Evolutionary conservation across 225 moss, liverwort and hornwort genomes (phyloP).

Genomic region (Marchantia polymorpha): DNA sequence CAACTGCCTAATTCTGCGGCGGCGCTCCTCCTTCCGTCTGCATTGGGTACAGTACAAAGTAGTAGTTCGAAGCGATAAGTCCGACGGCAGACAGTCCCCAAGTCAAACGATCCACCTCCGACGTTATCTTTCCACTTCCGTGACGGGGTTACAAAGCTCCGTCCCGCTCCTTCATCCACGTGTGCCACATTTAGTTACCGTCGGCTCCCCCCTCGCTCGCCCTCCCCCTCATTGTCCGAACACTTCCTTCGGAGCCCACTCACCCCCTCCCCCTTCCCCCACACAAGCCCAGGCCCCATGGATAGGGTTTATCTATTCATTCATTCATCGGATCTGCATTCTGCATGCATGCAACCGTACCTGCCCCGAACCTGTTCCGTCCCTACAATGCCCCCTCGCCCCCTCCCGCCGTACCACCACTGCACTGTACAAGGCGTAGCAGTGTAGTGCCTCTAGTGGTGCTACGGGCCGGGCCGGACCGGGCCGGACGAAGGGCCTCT

Average conservation of each 20-base stretch:
- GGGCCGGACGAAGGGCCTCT: neutral
- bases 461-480: neutral
- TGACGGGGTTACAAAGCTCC: neutral
- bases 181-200: neutral
- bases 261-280: too few species aligned
- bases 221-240: neutral
- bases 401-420: neutral
- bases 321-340: neutral
- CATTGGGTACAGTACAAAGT: conserved; percentile 14
- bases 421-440: neutral
- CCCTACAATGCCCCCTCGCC: neutral
- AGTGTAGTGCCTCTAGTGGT: neutral
- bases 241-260: neutral
- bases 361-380: neutral
- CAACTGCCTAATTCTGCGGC: conserved; percentile 17
- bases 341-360: neutral
- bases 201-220: neutral
- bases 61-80: conserved; percentile 17
- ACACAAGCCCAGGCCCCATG: neutral
- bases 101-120: neutral
- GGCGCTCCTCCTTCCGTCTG: conserved; percentile 19
- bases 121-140: conserved; percentile 9
- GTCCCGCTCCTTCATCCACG: neutral
- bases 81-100: conserved; percentile 5
- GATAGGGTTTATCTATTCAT: conserved; percentile 3